A percentile compares a stretch with the other conserved stretches of the same genome.
Conservation (phyloP, 2,329 filamentous ascomycete species). For the Botrytis byssoidea region DNA sequence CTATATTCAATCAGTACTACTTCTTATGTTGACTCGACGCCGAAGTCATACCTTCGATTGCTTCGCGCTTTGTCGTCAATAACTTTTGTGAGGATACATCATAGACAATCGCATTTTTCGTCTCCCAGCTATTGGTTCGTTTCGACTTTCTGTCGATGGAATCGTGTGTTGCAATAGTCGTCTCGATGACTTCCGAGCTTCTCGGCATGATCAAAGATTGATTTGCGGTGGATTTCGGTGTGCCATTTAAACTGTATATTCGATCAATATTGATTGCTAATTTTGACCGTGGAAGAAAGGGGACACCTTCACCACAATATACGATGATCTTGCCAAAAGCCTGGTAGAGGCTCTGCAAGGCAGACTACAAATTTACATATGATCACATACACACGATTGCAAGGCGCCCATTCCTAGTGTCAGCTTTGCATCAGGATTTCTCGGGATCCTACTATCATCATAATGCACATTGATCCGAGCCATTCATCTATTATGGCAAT, state of each 20-base stretch:
- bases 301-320: not conserved
- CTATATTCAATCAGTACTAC: not conserved
- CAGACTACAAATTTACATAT: not conserved
- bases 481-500: not conserved
- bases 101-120: conserved; percentile 2
- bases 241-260: not conserved
- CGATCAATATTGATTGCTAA: not conserved
- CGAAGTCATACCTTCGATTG: not conserved
- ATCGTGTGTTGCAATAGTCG: not conserved
- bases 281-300: not conserved
- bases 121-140: conserved; percentile 13
- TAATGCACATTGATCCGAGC: no score
- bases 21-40: not conserved
- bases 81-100: conserved; percentile 9
- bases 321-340: not conserved
- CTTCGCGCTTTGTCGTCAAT: not conserved
- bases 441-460: not conserved
- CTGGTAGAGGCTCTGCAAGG: not conserved
- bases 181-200: not conserved
- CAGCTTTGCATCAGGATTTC: not conserved
- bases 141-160: not conserved
- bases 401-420: not conserved
- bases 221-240: not conserved
- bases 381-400: not conserved
- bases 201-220: not conserved